phyloP scores from a whole-genome alignment of 179 eudicot genomes.

The Camellia oleifera region DNA sequence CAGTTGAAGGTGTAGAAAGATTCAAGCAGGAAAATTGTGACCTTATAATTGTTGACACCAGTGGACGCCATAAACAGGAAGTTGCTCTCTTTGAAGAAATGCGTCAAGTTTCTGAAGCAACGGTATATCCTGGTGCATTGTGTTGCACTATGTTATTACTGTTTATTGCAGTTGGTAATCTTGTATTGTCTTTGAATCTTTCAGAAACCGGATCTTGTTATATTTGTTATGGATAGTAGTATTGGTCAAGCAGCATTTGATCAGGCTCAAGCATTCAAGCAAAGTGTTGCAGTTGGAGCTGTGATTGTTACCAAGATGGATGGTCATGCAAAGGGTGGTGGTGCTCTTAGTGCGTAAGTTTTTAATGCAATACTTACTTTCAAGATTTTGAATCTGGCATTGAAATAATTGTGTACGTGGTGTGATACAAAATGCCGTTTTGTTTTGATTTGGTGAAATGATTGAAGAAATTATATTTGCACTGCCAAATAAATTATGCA shows the following conservation, averaged over 20 bases:
- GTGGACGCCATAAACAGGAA: slow-evolving; percentile 99
- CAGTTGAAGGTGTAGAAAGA: slow-evolving; percentile 84
- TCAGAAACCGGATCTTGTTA: slow-evolving; percentile 94
- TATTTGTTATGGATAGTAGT: slow-evolving; percentile 98
- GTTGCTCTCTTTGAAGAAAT: slow-evolving; percentile 91
- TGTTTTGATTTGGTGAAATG: no score
- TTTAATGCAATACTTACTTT: neutral
- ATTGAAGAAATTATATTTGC: no score
- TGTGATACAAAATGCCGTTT: no score
- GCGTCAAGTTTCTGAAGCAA: slow-evolving; percentile 96
- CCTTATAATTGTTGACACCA: slow-evolving; percentile 87
- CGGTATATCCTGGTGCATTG: slow-evolving; percentile 38
- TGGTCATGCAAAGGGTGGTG: slow-evolving; percentile 99
- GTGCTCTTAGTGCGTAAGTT: slow-evolving; percentile 99
- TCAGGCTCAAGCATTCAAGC: slow-evolving; percentile 93
- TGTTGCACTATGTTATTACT: neutral
- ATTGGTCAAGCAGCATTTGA: slow-evolving; percentile 95
- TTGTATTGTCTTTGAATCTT: slow-evolving; percentile 23
- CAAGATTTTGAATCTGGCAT: no score
- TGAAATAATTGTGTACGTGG: no score
- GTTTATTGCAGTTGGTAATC: neutral
- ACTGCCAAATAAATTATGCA: no score
- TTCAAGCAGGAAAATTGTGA: slow-evolving; percentile 88
- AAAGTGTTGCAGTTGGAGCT: slow-evolving; percentile 96
- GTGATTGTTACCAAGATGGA: slow-evolving; percentile 96